Evolutionary conservation across 495 filamentous ascomycete species (phyloP).

Genomic region (Aspergillus cristatus): DNA sequence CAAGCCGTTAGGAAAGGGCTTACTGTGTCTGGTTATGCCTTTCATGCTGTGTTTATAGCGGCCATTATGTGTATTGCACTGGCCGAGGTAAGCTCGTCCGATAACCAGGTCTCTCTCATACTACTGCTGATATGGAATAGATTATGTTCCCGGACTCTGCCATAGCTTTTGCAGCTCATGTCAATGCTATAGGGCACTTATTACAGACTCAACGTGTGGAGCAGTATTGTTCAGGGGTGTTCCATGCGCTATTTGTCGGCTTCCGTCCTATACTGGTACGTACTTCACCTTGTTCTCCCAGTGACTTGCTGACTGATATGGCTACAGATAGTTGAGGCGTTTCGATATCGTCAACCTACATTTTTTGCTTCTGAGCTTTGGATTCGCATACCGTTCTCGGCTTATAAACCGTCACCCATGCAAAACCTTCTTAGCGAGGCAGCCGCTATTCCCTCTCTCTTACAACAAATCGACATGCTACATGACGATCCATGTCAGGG

Average conservation of each 20-base stretch:
- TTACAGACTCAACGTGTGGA: constrained; percentile 19
- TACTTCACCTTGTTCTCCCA: background rate
- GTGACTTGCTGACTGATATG: background rate
- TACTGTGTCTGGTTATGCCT: constrained; percentile 2
- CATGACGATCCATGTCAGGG: background rate
- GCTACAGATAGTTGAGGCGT: constrained; percentile 7
- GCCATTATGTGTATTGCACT: constrained; percentile 30
- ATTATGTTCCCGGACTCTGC: constrained; percentile 19
- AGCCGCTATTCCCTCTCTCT: constrained; percentile 17
- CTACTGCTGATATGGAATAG: constrained; percentile 4
- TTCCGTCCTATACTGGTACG: constrained; percentile 25
- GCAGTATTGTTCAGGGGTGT: constrained; percentile 12
- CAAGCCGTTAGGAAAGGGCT: constrained; percentile 15
- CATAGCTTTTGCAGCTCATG: constrained; percentile 16
- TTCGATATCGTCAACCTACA: constrained; percentile 10
- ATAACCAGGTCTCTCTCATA: background rate
- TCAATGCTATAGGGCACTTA: constrained; percentile 17
- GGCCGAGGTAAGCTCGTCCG: constrained; percentile 11
- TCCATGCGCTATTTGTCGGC: constrained; percentile 26
- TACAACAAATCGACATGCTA: constrained; percentile 10
- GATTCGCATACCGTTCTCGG: constrained; percentile 18
- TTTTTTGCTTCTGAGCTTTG: constrained; percentile 20
- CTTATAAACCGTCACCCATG: constrained; percentile 15
- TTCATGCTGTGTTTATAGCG: constrained; percentile 13
- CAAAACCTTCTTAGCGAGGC: constrained; percentile 21